Evolutionary conservation across 306 rosid species (phyloP).

Genomic region (Vigna trinervia): DNA sequence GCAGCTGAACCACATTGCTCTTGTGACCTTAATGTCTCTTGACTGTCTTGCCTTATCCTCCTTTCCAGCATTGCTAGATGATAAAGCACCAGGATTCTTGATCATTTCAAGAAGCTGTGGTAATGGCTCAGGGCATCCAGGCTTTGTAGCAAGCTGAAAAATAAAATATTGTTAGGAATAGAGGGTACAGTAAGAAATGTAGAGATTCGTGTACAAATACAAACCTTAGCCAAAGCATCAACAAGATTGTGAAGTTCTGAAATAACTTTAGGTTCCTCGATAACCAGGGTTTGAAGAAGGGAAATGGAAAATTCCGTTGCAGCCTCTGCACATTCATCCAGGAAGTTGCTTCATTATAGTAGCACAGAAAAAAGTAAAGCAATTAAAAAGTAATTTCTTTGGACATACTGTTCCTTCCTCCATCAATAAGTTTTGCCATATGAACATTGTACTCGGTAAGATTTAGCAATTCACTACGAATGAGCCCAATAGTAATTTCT

Average conservation of each 20-base stretch:
- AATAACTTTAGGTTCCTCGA: constrained; percentile 82
- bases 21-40: constrained; percentile 81
- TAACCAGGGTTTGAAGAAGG: constrained; percentile 76
- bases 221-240: constrained; percentile 91
- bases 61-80: constrained; percentile 71
- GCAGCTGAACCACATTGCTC: constrained; percentile 35
- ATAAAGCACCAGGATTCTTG: constrained; percentile 72
- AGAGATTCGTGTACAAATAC: constrained; percentile 28
- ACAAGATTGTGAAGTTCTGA: constrained; percentile 98
- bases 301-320: constrained; percentile 89
- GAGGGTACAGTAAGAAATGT: neutral
- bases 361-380: constrained; percentile 8
- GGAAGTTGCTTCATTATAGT: constrained; percentile 39
- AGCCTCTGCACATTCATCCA: constrained; percentile 68
- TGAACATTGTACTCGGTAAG: constrained; percentile 98
- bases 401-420: constrained; percentile 95
- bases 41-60: constrained; percentile 83
- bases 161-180: constrained; percentile 43
- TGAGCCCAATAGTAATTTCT: constrained; percentile 89
- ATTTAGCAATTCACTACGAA: constrained; percentile 84
- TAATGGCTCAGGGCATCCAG: constrained; percentile 89
- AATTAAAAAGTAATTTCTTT: constrained; percentile 10
- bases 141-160: constrained; percentile 83
- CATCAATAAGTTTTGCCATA: constrained; percentile 95
- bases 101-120: constrained; percentile 84